Base-by-base conservation (phyloP, 257 asterid species). In the Solanum verrucosum region DNA sequence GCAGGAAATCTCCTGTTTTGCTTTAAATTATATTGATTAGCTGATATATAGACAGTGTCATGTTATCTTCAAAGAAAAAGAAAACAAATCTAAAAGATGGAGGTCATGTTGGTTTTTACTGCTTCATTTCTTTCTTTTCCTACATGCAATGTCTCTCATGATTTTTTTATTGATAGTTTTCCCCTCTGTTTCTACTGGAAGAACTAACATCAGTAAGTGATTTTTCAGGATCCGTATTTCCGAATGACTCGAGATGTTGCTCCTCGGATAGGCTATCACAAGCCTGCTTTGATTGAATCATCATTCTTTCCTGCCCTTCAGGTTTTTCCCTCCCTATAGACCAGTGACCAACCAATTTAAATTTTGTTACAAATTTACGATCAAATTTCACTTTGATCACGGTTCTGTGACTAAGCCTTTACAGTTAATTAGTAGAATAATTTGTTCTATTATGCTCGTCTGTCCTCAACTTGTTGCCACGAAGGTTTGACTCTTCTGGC, bases 171-270 rank as follows among this genome's bases (percentile, higher is more conserved):
- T 16, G 27, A 9, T 46, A 46, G 27, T 2, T 29, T 4, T 16
- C 68, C 11, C 67, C 85, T 34, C 27, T 27, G n/a, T 25, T 46
- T 46, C 68, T 81, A 18, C 42, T 81, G 68, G 20, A 81, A 29
- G 59, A 81, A 81, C 85, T 81, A 46, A 81, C 85, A 81, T 18
- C 68, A 31, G 29, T 29, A 46, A 73, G 37, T 67, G 86, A 40
- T 72, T 23, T 85, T 91, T 83, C 95, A 97, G 98, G 98, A 97
- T 91, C 98, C 99, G 84, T 97, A 97, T 91, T 97, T 97, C 90
- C 95, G 98, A 89, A 97, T 97, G 99, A 97, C 99, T n/a, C 91
- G 99, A 82, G 99, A 97, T 90, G 98, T 97, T 90, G 98, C 99
- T 91, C 98, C 99, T 33, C 93, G 99, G 85, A 78, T 96, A 91